Base-by-base conservation (phyloP, 345 rosid species). In the Eutrema yunnanense region DNA sequence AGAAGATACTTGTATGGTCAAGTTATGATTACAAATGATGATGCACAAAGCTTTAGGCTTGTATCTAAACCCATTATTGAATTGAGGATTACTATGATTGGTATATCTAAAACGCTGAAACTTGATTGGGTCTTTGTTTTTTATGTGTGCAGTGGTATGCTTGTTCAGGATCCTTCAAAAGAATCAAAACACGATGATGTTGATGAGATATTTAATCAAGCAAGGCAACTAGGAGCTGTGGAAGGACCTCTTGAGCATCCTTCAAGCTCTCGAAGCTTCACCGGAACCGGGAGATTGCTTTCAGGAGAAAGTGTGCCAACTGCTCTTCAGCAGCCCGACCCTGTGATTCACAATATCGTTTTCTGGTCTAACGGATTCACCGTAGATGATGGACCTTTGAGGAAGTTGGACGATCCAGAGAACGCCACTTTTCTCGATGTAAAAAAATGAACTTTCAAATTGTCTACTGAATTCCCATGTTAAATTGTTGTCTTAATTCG, bases 331-430 rank as follows among this genome's bases (percentile, higher is more conserved):
- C 96, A 81, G 69, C 97, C 98, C 9, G 92, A 89, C 66, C 67
- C 87, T 73, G 82, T 86, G 33, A 46, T 84, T 67, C 97, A 94
- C 76, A 88, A 84, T 76, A 89, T 94, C 58, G 78, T 88, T 65
- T 94, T 94, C 80, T 91, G 98, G 98, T 76, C 84, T 51, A 84
- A 91, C 40, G 98, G 98, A 65, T 94, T 94, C 82, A 86, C 97
- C 26, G 91, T 94, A 44, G 81, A 91, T 72, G 96, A 84, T 75
- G 98, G 98, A 34, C 91, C 97, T 44, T 70, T 91, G 66, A 86
- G 98, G 84, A 86, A 91, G 79, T 53, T 93, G 84, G 95, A 87
- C 38, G 96, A 90, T 86, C 98, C 98, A 54, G 98, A 90, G 71
- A 93, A 90, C 79, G 92, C 92, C 1, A 43, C 96, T 66, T 93